Evolutionary conservation across 495 filamentous ascomycete genomes (phyloP).

Genomic region (Hypoxylon perforatum): DNA sequence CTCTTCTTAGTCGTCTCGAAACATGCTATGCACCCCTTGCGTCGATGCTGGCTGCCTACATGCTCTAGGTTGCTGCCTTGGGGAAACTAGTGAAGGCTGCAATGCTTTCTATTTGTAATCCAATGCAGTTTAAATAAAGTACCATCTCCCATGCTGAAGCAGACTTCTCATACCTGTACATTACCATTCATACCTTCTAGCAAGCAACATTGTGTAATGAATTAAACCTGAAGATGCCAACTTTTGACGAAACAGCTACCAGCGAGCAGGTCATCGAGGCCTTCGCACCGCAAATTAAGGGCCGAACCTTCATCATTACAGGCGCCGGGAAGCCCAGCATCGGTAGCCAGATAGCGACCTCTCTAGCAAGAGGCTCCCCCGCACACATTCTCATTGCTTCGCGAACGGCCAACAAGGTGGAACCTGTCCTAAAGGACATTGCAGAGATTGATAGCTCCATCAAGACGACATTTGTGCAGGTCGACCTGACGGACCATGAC

Average conservation of each 20-base stretch:
- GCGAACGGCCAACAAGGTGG: slow-evolving; percentile 59
- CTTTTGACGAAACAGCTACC: slow-evolving; percentile 50
- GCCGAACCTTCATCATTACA: slow-evolving; percentile 39
- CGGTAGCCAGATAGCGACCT: slow-evolving; percentile 22
- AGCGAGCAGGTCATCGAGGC: slow-evolving; percentile 50
- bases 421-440: slow-evolving; percentile 42
- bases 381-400: slow-evolving; percentile 58
- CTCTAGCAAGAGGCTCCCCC: slow-evolving; percentile 26
- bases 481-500: slow-evolving; percentile 54
- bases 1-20: neutral
- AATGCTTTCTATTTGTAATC: no score
- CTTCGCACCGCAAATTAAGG: slow-evolving; percentile 46
- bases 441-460: slow-evolving; percentile 35
- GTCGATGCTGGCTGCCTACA: no score
- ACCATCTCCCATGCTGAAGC: no score
- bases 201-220: no score
- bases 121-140: no score
- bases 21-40: neutral
- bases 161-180: no score
- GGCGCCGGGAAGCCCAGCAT: slow-evolving; percentile 31
- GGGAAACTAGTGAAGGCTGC: no score
- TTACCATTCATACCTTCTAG: no score
- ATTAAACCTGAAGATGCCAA: slow-evolving; percentile 5
- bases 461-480: slow-evolving; percentile 40
- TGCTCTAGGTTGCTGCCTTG: no score